A percentile compares a stretch with the other conserved stretches of the same genome.
Conservation (phyloP, 2,329 filamentous ascomycete genomes). For the Zymoseptoria crescenta region DNA sequence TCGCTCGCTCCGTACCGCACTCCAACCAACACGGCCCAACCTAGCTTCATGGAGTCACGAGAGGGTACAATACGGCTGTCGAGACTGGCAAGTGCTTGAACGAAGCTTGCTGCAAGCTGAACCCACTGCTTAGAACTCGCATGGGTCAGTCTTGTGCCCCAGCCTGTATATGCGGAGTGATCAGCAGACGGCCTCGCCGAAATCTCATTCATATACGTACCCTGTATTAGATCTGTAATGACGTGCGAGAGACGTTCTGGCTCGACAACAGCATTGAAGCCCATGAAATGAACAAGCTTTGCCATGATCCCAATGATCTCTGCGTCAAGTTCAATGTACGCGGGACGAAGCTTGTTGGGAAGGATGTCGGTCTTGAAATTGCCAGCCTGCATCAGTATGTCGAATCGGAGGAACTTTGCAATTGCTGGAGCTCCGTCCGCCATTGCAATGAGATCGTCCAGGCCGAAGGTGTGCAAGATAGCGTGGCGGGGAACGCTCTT, state of each 20-base stretch:
- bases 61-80: neutral
- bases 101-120: neutral
- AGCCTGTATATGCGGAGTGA: neutral
- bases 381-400: neutral
- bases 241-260: neutral
- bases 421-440: neutral
- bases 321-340: neutral
- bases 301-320: neutral
- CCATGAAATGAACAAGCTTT: neutral
- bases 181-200: neutral
- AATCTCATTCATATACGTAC: neutral
- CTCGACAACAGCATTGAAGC: neutral
- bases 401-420: neutral
- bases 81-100: neutral
- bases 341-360: neutral
- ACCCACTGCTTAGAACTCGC: neutral
- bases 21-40: neutral
- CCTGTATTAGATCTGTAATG: neutral
- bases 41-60: neutral
- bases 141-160: neutral
- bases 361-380: neutral
- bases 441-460: neutral
- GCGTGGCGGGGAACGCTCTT: neutral
- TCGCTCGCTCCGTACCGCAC: neutral
- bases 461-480: neutral